Conservation (phyloP, 257 asterid species). For the Phtheirospermum japonicum region DNA sequence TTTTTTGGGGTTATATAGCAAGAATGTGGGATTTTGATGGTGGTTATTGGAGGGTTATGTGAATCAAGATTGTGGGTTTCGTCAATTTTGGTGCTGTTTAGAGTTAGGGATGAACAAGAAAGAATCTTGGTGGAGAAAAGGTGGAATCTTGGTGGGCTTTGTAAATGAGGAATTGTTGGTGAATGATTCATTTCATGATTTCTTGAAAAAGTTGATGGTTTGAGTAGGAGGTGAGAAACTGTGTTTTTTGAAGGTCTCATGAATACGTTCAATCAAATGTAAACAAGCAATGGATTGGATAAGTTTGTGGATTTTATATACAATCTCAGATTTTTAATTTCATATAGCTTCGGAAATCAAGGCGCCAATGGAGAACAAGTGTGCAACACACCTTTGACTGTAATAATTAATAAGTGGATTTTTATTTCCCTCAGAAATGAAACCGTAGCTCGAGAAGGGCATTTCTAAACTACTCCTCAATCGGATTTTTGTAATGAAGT, state of each 20-base stretch:
- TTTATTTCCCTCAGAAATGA: too few species aligned
- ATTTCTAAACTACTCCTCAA: too few species aligned
- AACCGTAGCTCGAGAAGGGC: too few species aligned
- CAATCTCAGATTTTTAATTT: not conserved
- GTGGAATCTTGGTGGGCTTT: slow-evolving; percentile 24
- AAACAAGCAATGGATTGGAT: not conserved
- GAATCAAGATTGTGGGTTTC: slow-evolving; percentile 27
- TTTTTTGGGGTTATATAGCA: too few species aligned
- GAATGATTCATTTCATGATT: slow-evolving; percentile 16
- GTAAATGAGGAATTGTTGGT: slow-evolving; percentile 21
- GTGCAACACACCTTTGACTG: too few species aligned
- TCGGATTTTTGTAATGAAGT: too few species aligned
- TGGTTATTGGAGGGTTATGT: slow-evolving; percentile 27
- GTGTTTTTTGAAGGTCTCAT: slow-evolving; percentile 48
- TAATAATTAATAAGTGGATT: too few species aligned
- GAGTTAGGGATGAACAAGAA: slow-evolving; percentile 29
- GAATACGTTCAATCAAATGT: not conserved
- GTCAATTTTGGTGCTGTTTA: slow-evolving; percentile 22
- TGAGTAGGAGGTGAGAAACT: slow-evolving; percentile 28
- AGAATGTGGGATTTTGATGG: slow-evolving; percentile 25
- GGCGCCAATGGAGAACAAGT: too few species aligned
- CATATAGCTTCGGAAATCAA: too few species aligned
- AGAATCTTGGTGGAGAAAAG: slow-evolving; percentile 30
- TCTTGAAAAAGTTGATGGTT: slow-evolving; percentile 24
- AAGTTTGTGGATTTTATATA: too few species aligned